Conservation (phyloP, 176 grass and related monocot species). For the Triticum timopheevii region DNA sequence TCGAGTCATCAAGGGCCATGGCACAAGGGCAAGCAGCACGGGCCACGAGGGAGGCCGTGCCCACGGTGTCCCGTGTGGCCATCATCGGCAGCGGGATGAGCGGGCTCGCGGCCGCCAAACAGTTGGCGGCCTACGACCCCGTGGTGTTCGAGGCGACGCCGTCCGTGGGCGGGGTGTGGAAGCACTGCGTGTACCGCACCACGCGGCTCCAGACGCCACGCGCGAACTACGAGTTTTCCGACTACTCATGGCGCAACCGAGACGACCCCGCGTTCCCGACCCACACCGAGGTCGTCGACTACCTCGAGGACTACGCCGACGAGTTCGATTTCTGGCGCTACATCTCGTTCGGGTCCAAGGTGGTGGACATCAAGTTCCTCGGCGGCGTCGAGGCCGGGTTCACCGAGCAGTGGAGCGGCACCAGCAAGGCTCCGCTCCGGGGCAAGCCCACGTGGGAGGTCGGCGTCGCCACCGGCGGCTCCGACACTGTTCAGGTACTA, state of each 20-base stretch:
- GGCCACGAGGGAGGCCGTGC: conserved; percentile 40
- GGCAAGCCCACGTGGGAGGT: conserved; percentile 79
- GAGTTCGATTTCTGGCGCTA: conserved; percentile 68
- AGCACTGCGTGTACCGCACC: conserved; percentile 80
- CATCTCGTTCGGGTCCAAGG: conserved; percentile 63
- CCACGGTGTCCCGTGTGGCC: conserved; percentile 54
- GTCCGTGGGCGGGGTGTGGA: conserved; percentile 84
- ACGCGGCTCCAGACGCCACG: conserved; percentile 91
- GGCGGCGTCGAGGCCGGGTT: conserved; percentile 37
- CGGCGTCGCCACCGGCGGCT: conserved; percentile 46
- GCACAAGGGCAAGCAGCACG: not conserved
- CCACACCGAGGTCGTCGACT: conserved; percentile 73
- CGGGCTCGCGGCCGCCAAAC: conserved; percentile 77
- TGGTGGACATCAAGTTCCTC: conserved; percentile 75
- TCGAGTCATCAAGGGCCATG: not conserved
- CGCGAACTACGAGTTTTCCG: conserved; percentile 94
- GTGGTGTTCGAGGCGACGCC: conserved; percentile 81
- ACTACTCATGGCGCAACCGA: conserved; percentile 75
- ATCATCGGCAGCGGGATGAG: conserved; percentile 93
- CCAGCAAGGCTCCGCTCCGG: conserved; percentile 37
- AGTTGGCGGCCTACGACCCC: conserved; percentile 69
- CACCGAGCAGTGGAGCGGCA: conserved; percentile 67
- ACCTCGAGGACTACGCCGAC: conserved; percentile 78
- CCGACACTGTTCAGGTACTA: conserved; percentile 52
- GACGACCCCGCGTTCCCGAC: conserved; percentile 82